A percentile compares a stretch with the other conserved stretches of the same genome.
phyloP scores from a whole-genome alignment of 108 stramenopile genomes.

The Epithemia pelagica region DNA sequence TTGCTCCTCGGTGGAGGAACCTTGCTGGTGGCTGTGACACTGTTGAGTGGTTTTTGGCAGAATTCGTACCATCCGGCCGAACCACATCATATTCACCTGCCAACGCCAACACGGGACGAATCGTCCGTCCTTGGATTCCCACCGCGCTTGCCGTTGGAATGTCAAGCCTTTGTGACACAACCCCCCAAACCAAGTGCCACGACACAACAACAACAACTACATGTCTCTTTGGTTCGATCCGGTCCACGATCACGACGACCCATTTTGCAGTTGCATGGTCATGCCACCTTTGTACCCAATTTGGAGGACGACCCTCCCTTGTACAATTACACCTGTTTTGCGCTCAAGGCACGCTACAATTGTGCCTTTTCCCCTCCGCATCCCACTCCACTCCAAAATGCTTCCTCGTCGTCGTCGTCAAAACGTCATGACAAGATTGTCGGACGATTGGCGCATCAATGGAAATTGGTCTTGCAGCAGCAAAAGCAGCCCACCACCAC shows the following conservation, averaged over 20 bases:
- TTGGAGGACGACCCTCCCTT: not conserved
- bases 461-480: not conserved
- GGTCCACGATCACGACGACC: too few species aligned
- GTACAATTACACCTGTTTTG: conserved; percentile 12
- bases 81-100: too few species aligned
- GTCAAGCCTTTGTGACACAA: not conserved
- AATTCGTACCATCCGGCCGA: too few species aligned
- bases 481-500: not conserved
- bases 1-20: too few species aligned
- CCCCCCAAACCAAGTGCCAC: not conserved
- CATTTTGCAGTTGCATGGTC: not conserved
- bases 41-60: too few species aligned
- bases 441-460: not conserved
- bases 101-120: too few species aligned
- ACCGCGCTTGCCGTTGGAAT: not conserved
- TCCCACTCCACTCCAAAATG: not conserved
- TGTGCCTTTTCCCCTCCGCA: conserved; percentile 6
- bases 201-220: too few species aligned
- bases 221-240: too few species aligned
- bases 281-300: not conserved
- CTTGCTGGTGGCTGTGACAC: too few species aligned
- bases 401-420: not conserved
- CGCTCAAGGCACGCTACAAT: conserved; percentile 32
- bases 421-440: too few species aligned
- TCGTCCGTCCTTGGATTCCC: too few species aligned